Base-by-base conservation (phyloP, 768 basidiomycete species). In the Panaeolus cyanescens region DNA sequence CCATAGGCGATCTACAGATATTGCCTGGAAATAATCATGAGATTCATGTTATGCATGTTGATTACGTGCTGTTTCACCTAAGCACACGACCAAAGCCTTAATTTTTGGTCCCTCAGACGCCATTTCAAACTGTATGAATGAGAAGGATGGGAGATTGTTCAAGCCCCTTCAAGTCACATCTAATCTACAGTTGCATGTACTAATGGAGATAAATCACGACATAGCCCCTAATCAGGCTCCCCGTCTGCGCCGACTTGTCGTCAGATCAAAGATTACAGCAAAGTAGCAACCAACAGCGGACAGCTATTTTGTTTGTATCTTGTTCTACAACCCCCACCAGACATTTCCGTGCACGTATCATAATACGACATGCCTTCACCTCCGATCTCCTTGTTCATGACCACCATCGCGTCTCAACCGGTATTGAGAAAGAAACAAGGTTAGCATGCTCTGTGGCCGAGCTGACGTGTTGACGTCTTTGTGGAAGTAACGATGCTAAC, bases 1-100 rank as follows among this genome's bases (percentile, higher is more conserved):
- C 95, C 87, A 96, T 93, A 0, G 95, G 94, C 22, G 92, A 94
- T 32, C 95, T 88, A 70, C 93, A 93, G 61, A 93, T 93, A 70
- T 93, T 93, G 12, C 91, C 91, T 81, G 63, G 57, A 33, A 58
- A 54, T n/a, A 19, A 25, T 9, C 36, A 15, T 50, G 40, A 59
- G 8, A 54, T 36, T 20, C 15, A 33, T n/a, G 32, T 37, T 60
- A 31, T 65, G 57, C 39, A 19, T 28, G 33, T 13, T 40, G 53
- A 54, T 36, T 32, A 13, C 57, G 32, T 19, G 34, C 33, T 34
- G 13, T 20, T 66, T 56, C 75, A 74, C 84, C 84, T 60, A 93
- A 74, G 65, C 92, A 94, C 34, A 93, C 91, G 62, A 93, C 74
- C 54, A 94, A 83, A 31, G 89, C 90, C 57, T 85, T 83, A 64